Percentiles rank a stretch among this genome's conserved stretches.
These are phyloP conservation scores for Pelagophyceae sp. DNA, from an alignment of 352 stramenopile genomes.

Conservation along the genomic window DNA sequence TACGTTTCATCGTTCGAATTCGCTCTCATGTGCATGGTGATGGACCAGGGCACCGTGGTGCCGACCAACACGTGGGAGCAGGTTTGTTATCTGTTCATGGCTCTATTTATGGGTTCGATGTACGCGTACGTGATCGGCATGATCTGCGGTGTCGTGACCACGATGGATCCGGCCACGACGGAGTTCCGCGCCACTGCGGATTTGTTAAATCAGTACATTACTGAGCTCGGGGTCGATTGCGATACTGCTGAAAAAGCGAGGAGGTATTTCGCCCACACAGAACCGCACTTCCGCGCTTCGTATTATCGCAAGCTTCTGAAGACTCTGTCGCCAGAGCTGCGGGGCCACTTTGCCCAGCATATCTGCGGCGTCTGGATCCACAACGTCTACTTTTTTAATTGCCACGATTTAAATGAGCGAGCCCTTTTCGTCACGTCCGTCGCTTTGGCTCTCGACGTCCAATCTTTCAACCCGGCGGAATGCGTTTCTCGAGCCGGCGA, in stretches of 20 bases:
- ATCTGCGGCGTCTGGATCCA: slow-evolving; percentile 27
- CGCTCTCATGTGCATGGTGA: neutral
- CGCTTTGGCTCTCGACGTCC: slow-evolving; percentile 16
- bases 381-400: slow-evolving; percentile 22
- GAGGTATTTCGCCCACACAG: slow-evolving; percentile 22
- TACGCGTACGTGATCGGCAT: slow-evolving; percentile 20
- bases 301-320: slow-evolving; percentile 26
- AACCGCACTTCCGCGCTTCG: slow-evolving; percentile 24
- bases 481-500: slow-evolving; percentile 19
- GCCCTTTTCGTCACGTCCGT: slow-evolving; percentile 26
- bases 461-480: slow-evolving; percentile 21
- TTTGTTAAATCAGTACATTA: slow-evolving; percentile 23
- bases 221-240: slow-evolving; percentile 11
- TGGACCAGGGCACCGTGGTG: neutral
- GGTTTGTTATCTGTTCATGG: neutral
- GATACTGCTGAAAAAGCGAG: slow-evolving; percentile 20
- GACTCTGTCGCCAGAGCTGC: slow-evolving; percentile 25
- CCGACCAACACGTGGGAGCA: neutral
- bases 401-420: slow-evolving; percentile 17
- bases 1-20: neutral
- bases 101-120: neutral
- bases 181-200: slow-evolving; percentile 25
- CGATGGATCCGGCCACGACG: slow-evolving; percentile 23
- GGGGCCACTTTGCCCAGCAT: slow-evolving; percentile 21
- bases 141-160: slow-evolving; percentile 22